phyloP scores from a whole-genome alignment of 768 basidiomycete genomes.

The Amanita thiersii region DNA sequence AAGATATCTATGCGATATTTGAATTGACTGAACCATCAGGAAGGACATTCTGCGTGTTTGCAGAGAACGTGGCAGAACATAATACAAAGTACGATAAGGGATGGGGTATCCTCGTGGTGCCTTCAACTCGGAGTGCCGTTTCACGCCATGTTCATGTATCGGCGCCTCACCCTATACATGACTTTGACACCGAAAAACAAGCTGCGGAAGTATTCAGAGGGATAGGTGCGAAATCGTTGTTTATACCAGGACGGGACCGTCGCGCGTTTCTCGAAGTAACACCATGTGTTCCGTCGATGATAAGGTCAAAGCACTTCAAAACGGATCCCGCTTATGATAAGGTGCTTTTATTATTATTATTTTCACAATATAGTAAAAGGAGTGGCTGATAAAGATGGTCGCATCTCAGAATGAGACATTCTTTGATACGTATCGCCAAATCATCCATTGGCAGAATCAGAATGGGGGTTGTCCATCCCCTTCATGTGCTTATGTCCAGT shows the following conservation, averaged over 20 bases:
- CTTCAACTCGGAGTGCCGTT: background rate
- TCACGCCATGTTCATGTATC: slow-evolving; percentile 24
- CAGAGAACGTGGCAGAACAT: background rate
- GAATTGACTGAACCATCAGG: background rate
- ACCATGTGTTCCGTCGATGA: slow-evolving; percentile 21
- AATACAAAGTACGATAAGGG: background rate
- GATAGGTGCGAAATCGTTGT: slow-evolving; percentile 30
- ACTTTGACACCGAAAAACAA: slow-evolving; percentile 29
- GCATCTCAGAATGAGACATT: slow-evolving; percentile 33
- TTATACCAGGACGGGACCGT: slow-evolving; percentile 32
- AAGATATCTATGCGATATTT: background rate
- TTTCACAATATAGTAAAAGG: too few species aligned
- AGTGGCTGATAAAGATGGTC: background rate
- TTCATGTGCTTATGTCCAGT: slow-evolving; percentile 36
- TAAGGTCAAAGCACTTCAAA: slow-evolving; percentile 23
- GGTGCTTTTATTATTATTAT: slow-evolving; percentile 18
- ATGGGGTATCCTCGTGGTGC: slow-evolving; percentile 7
- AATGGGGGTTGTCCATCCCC: slow-evolving; percentile 28
- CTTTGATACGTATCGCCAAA: slow-evolving; percentile 28
- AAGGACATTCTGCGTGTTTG: slow-evolving; percentile 3
- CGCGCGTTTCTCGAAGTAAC: slow-evolving; percentile 24
- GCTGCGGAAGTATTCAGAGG: slow-evolving; percentile 30
- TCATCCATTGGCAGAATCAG: slow-evolving; percentile 30
- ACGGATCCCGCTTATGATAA: slow-evolving; percentile 42
- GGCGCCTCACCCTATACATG: slow-evolving; percentile 37